A percentile compares a stretch with the other conserved stretches of the same genome.
These are phyloP conservation scores for Stachybotrys chlorohalonatus DNA, from an alignment of 2,329 filamentous ascomycete species.

Conservation along the genomic window DNA sequence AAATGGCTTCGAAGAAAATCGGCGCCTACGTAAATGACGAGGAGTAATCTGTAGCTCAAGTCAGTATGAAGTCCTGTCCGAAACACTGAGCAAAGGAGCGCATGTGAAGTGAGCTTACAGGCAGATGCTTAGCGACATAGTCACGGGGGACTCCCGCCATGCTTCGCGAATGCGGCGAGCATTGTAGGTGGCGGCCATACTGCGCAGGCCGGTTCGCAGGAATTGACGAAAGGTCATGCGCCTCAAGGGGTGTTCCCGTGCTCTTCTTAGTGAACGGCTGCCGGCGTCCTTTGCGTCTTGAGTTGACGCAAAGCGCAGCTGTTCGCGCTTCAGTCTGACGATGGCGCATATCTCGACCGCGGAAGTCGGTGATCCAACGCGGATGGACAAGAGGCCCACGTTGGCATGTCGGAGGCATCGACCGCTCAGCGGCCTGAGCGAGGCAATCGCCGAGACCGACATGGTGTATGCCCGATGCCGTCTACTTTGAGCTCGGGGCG, in stretches of 20 bases:
- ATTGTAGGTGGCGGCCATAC: constrained; percentile 22
- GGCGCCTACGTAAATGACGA: background rate
- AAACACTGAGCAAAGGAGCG: background rate
- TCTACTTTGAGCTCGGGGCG: background rate
- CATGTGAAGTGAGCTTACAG: constrained; percentile 13
- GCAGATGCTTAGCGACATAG: constrained; percentile 18
- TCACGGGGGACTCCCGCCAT: constrained; percentile 21
- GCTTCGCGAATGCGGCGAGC: constrained; percentile 24
- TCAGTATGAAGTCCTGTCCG: background rate
- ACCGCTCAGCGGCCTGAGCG: constrained; percentile 20
- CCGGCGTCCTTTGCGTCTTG: constrained; percentile 3
- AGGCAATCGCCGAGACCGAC: constrained; percentile 23
- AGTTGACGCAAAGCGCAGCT: constrained; percentile 18
- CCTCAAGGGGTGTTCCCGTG: constrained; percentile 2
- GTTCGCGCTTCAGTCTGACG: constrained; percentile 15
- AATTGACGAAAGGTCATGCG: constrained; percentile 23
- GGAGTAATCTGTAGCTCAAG: background rate
- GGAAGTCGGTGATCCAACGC: constrained; percentile 17
- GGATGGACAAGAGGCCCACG: constrained; percentile 21
- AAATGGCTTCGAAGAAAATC: background rate
- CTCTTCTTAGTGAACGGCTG: background rate
- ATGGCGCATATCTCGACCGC: constrained; percentile 18
- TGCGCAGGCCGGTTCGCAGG: constrained; percentile 21
- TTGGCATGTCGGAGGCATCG: constrained; percentile 18
- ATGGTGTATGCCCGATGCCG: constrained; percentile 8